Evolutionary conservation across 2,329 filamentous ascomycete species (phyloP), one percentile per base, ranked within the genome.

Genomic region (Cercospora citrullina): DNA sequence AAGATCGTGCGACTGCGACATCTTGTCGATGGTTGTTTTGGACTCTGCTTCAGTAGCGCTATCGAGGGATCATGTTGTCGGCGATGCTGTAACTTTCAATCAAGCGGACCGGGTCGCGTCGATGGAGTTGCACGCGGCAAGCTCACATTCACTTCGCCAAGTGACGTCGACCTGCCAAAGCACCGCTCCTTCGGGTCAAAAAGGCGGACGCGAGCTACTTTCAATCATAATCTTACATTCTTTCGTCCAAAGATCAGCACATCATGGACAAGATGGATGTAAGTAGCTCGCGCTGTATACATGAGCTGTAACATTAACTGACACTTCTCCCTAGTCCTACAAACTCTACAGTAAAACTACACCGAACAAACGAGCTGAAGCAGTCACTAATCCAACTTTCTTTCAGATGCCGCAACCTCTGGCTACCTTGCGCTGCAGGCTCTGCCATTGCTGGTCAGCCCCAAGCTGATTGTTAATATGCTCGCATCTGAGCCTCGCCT

Each of bases 381-480:
- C 51, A 21, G 39, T 39, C 18, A 59, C 62, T 64, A 28, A 64
- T 36, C 36, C 26, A 48, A 21, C 5, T 33, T 30, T 21, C 21
- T 16, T 58, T 3, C 51, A 64, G 62, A 64, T 64, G 62, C 62
- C 21, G 62, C 53, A 31, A 83, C 81, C 18, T 78, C 81, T 31
- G 81, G 74, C 62, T 84, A 81, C 80, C 70, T 81, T 60, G 73
- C 80, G 21, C 71, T 80, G 8, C 81, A 84, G 77, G 76, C 81
- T 8, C 71, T 87, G 10, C 83, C 87, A 0, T 81, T 91, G 68
- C 83, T 90, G 64, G 73, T 84, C 5, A 84, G 85, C 5, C 89
- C 89, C 0, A 86, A 84, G 28, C 82, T 91, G 72, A 87, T 91
- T 23, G 82, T 87, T 65, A 82, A 86, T 10, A 79, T 90, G 69